Percentiles rank a stretch among this genome's conserved stretches.
phyloP scores from a whole-genome alignment of 2,329 filamentous ascomycete species.

The Fusarium lyarnte region DNA sequence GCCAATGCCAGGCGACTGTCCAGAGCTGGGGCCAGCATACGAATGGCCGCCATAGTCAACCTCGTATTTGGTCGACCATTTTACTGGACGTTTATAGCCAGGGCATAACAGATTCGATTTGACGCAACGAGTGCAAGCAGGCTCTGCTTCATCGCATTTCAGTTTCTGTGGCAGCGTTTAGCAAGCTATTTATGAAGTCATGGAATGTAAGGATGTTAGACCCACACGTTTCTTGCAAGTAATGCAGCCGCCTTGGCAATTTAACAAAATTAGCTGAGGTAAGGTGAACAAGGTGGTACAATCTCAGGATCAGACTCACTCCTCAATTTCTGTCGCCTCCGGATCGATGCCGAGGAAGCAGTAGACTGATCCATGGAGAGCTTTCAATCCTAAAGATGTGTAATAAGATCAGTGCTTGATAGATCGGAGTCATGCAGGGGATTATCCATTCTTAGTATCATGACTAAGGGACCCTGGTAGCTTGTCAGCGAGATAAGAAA shows the following conservation, averaged over 20 bases:
- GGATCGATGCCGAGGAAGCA: background rate
- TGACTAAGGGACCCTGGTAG: too few relatives aligned
- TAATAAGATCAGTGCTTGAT: too few relatives aligned
- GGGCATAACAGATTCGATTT: slow-evolving; percentile 24
- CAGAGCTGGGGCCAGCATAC: too few relatives aligned
- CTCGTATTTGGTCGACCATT: slow-evolving; percentile 38
- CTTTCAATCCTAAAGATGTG: background rate
- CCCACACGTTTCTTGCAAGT: slow-evolving; percentile 8
- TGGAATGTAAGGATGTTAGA: background rate
- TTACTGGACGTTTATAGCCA: slow-evolving; percentile 25
- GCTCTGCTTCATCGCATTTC: slow-evolving; percentile 33
- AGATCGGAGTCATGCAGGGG: background rate
- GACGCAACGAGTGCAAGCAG: slow-evolving; percentile 21
- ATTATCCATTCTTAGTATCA: too few relatives aligned
- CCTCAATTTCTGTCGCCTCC: background rate
- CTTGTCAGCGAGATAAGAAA: background rate
- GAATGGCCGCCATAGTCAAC: too few relatives aligned
- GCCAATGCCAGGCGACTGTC: too few relatives aligned
- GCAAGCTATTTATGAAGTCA: background rate
- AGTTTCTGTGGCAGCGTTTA: background rate
- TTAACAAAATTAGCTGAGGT: background rate
- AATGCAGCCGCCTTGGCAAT: background rate
- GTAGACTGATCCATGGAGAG: background rate
- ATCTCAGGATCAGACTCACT: background rate
- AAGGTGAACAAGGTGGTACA: too few relatives aligned